Base-by-base conservation (phyloP, 352 stramenopile genomes). In the Aphanomyces invadans region DNA sequence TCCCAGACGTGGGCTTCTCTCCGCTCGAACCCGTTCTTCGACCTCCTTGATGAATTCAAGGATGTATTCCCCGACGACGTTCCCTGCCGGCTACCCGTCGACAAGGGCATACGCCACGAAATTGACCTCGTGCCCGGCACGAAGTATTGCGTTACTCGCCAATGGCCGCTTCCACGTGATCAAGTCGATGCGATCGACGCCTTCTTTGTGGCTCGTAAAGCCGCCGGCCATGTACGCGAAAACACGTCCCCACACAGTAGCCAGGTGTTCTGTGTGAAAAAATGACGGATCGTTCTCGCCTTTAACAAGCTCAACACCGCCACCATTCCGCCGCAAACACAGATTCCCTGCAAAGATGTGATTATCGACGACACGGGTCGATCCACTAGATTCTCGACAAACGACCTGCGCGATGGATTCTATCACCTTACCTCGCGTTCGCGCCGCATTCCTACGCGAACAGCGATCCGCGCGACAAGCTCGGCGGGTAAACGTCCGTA, bases 241-340 rank as follows among this genome's bases (percentile, higher is more conserved):
- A 72, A 32, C 9, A 77, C 64, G 21, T 70, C 38, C 12, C 70
- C 72, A 15, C 60, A 74, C 44, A 46, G 56, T 38, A 44, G 29
- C 26, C 53, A 70, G 21, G 74, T 66, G 0, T 76, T 78, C 31
- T 76, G 70, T 36, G 62, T 76, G 0, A 49, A 56, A 0, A 76
- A 78, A 19, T 76, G 71, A 68, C 29, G 68, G 15, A 76, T 78
- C 32, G 63, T 76, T 17, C 73, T 76, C 28, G 68, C 68, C 33
- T 74, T 68, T 46, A 77, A 77, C 51, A 78, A 75, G 51, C 64
- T 77, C 1, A 80, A 80, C 42, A 56, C 53, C n/a, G 66, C 53
- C 1, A 78, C 68, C 1, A 69, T 78, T 5, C 63, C 68, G 1
- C 56, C 72, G 17, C 72, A 76, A 36, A 76, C 62, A n/a, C 72